These are phyloP conservation scores for Celoporthe dispersa DNA, from an alignment of 2,329 filamentous ascomycete species.

Conservation along the genomic window DNA sequence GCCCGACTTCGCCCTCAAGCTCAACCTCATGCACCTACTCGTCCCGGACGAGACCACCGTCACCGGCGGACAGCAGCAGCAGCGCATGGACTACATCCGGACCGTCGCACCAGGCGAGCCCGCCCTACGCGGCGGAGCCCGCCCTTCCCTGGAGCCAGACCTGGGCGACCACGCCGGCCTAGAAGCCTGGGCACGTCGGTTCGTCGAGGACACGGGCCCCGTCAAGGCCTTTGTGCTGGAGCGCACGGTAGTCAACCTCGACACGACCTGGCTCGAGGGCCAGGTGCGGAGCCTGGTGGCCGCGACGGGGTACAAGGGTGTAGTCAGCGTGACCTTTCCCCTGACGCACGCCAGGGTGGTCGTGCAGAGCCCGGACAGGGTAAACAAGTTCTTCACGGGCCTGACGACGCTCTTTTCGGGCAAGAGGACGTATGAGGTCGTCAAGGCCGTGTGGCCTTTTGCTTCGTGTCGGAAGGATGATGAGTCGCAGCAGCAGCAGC, in stretches of 20 bases:
- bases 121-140: conserved; percentile 53
- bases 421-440: conserved; percentile 59
- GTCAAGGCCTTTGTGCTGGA: conserved; percentile 57
- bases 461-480: conserved; percentile 53
- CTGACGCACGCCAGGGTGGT: conserved; percentile 54
- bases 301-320: conserved; percentile 54
- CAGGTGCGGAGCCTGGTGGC: conserved; percentile 57
- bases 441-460: conserved; percentile 62
- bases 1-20: conserved; percentile 57
- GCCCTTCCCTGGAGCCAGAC: conserved; percentile 49
- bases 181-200: conserved; percentile 55
- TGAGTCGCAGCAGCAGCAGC: conserved; percentile 1
- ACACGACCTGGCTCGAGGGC: conserved; percentile 59
- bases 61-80: conserved; percentile 2
- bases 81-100: conserved; percentile 58
- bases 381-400: conserved; percentile 59
- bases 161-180: conserved; percentile 46
- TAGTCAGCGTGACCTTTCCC: conserved; percentile 54
- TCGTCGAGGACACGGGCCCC: conserved; percentile 48
- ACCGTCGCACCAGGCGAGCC: conserved; percentile 54
- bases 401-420: conserved; percentile 56
- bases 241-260: conserved; percentile 58
- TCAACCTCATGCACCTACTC: conserved; percentile 60
- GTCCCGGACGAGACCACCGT: conserved; percentile 50
- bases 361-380: conserved; percentile 55